These are phyloP conservation scores for Zoysia pacifica DNA, from an alignment of 176 grass and related monocot species.

Conservation along the genomic window DNA sequence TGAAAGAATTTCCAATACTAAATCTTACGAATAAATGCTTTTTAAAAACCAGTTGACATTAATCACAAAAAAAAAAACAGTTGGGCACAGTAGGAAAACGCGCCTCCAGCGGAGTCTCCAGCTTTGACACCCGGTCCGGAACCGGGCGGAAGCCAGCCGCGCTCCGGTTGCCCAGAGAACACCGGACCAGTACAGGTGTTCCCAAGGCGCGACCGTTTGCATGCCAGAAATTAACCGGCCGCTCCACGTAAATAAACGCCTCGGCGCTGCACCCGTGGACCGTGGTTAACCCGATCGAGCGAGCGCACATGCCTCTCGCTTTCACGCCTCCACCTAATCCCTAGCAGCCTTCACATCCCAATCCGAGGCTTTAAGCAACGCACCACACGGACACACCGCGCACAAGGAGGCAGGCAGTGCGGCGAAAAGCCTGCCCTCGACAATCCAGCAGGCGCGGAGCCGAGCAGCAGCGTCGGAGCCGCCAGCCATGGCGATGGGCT, in stretches of 20 bases:
- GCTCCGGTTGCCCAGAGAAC: neutral
- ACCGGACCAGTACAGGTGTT: constrained; percentile 16
- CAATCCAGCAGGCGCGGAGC: neutral
- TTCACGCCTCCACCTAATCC: constrained; percentile 35
- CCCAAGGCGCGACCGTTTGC: constrained; percentile 9
- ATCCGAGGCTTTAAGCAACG: constrained; percentile 33
- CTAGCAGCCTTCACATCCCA: neutral
- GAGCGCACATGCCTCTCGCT: neutral
- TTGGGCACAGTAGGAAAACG: too few relatives aligned
- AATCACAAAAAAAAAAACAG: too few relatives aligned
- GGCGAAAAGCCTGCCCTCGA: neutral
- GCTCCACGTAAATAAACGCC: constrained; percentile 1
- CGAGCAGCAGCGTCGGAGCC: neutral
- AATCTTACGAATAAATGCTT: too few relatives aligned
- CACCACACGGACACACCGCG: neutral
- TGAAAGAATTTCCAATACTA: too few relatives aligned
- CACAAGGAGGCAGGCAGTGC: neutral
- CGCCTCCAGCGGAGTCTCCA: too few relatives aligned
- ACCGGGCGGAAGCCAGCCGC: neutral
- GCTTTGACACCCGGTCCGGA: too few relatives aligned
- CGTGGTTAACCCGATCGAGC: too few relatives aligned
- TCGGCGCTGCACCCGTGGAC: neutral
- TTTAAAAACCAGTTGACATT: too few relatives aligned
- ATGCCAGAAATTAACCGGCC: constrained; percentile 21
- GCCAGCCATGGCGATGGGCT: constrained; percentile 48